Conservation (phyloP, 495 filamentous ascomycete genomes). For the Penicillium canescens region DNA sequence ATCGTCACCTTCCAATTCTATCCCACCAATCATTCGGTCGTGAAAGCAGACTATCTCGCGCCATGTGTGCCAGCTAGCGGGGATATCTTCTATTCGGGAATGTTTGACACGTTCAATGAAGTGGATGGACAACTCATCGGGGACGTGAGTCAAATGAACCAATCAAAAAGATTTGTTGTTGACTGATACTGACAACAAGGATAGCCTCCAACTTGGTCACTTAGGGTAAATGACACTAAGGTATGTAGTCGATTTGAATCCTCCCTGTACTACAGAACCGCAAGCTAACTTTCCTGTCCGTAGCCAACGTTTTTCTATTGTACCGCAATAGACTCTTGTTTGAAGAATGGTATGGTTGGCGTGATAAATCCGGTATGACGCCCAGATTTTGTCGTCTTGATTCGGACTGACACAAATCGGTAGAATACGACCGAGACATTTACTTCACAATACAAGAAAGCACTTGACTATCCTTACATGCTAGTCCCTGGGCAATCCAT, state of each 20-base stretch:
- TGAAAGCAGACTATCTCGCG: conserved; percentile 53
- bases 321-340: conserved; percentile 40
- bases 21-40: conserved; percentile 62
- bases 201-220: conserved; percentile 36
- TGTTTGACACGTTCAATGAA: conserved; percentile 31
- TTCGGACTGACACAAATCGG: background rate
- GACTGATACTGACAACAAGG: too few species aligned
- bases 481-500: conserved; percentile 37
- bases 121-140: conserved; percentile 31
- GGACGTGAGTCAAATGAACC: conserved; percentile 19
- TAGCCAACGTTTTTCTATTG: conserved; percentile 45
- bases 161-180: too few species aligned
- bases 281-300: background rate
- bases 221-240: conserved; percentile 34
- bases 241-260: conserved; percentile 14
- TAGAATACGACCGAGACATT: conserved; percentile 37
- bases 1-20: conserved; percentile 62
- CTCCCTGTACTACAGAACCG: too few species aligned
- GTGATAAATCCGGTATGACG: conserved; percentile 39
- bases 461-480: conserved; percentile 36
- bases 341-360: conserved; percentile 43
- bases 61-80: conserved; percentile 55
- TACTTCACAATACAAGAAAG: conserved; percentile 33
- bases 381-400: background rate
- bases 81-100: conserved; percentile 43